Percentiles rank a stretch among this genome's conserved stretches.
These are phyloP conservation scores for Solanum pinnatisectum DNA, from an alignment of 257 asterid species.

Conservation along the genomic window DNA sequence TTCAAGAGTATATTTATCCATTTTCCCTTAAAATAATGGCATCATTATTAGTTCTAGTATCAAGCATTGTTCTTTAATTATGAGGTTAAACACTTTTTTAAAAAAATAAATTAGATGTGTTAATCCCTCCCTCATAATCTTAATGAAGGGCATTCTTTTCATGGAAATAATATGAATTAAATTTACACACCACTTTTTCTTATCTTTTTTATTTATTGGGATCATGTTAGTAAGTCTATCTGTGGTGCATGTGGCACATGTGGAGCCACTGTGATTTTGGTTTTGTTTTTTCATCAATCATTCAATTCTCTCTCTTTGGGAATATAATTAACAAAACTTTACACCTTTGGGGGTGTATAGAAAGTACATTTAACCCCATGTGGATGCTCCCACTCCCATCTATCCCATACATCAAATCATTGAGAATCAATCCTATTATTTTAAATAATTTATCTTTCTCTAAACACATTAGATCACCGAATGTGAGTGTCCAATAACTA, in stretches of 20 bases:
- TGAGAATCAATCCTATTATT: background rate
- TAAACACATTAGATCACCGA: background rate
- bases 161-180: background rate
- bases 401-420: background rate
- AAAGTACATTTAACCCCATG: slow-evolving; percentile 13
- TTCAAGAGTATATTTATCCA: too few relatives aligned
- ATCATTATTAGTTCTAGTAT: too few relatives aligned
- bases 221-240: background rate
- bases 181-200: background rate
- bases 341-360: background rate
- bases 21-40: background rate
- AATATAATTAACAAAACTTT: background rate
- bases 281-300: background rate
- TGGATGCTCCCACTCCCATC: slow-evolving; percentile 6
- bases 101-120: background rate
- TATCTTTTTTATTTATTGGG: background rate
- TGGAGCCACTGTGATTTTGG: slow-evolving; percentile 8
- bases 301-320: background rate
- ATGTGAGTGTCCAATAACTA: background rate
- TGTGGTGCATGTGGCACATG: slow-evolving; percentile 10
- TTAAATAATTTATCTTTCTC: background rate
- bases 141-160: background rate
- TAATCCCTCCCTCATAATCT: background rate
- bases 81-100: background rate
- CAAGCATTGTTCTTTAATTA: background rate